Conservation (phyloP, 1,139 yeast genomes). For the Magnusiomyces fungicola region DNA sequence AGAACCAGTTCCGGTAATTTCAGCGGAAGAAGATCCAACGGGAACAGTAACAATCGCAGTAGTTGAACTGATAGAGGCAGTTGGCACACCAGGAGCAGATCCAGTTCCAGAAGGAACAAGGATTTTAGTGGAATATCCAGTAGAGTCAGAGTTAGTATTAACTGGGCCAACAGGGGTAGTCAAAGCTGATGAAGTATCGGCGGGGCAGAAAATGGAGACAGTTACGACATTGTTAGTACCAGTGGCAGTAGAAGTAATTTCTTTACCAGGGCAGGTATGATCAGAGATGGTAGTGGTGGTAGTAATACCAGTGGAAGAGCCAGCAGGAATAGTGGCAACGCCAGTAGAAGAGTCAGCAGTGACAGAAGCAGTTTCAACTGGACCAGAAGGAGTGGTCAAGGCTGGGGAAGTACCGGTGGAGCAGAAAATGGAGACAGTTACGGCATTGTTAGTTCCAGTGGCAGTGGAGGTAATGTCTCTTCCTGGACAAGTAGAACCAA, state of each 20-base stretch:
- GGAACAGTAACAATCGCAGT: neutral
- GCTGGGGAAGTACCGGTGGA: conserved; percentile 2
- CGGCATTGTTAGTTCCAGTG: neutral
- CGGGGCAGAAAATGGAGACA: neutral
- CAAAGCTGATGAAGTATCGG: conserved; percentile 4
- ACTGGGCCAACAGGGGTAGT: too few species aligned
- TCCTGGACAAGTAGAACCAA: neutral
- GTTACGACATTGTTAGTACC: too few species aligned
- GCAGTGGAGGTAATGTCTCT: neutral
- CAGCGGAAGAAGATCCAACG: neutral
- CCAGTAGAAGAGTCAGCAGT: conserved; percentile 11
- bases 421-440: conserved; percentile 17
- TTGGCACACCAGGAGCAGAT: neutral
- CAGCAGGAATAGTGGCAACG: neutral
- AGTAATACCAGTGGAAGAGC: neutral
- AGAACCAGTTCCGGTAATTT: neutral
- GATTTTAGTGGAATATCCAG: neutral
- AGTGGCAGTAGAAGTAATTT: too few species aligned
- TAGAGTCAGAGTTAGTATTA: too few species aligned
- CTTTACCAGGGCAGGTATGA: too few species aligned
- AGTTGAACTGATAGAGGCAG: neutral
- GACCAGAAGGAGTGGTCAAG: too few species aligned
- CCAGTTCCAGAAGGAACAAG: neutral
- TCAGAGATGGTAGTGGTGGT: too few species aligned
- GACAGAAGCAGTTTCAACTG: conserved; percentile 18